A percentile compares a stretch with the other conserved stretches of the same genome.
These are phyloP conservation scores for Eurotiales sp. DNA, from an alignment of 2,329 filamentous ascomycete genomes.

Conservation along the genomic window DNA sequence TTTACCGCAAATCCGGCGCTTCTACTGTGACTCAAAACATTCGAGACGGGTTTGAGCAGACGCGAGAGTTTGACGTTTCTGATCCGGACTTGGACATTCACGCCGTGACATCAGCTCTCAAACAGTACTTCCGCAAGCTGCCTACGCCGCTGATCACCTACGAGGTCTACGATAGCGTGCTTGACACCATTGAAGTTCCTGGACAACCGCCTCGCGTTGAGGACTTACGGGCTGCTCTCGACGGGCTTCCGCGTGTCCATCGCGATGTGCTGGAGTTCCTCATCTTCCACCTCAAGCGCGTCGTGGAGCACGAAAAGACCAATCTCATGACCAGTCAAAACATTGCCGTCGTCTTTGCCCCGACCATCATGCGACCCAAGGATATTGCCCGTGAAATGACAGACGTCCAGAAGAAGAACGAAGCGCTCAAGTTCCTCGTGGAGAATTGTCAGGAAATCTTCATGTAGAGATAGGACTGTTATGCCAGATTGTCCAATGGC, in stretches of 20 bases:
- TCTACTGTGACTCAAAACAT: constrained; percentile 86
- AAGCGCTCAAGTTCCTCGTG: constrained; percentile 86
- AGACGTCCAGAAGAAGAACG: constrained; percentile 90
- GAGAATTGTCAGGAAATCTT: constrained; percentile 87
- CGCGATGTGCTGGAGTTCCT: constrained; percentile 88
- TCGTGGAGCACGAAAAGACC: constrained; percentile 75
- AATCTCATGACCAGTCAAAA: constrained; percentile 98
- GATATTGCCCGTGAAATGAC: constrained; percentile 92
- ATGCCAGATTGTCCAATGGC: not conserved
- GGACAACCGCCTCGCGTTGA: constrained; percentile 65
- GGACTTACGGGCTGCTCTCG: constrained; percentile 69
- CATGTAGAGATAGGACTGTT: constrained; percentile 27
- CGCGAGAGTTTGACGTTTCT: constrained; percentile 81
- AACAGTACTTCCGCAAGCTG: constrained; percentile 95
- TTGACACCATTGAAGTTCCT: constrained; percentile 64
- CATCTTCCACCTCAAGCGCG: constrained; percentile 85
- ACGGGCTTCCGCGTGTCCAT: constrained; percentile 76
- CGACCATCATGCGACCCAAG: constrained; percentile 90
- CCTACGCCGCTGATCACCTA: constrained; percentile 87
- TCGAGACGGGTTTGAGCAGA: constrained; percentile 85
- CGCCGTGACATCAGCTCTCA: constrained; percentile 88
- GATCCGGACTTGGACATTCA: constrained; percentile 94
- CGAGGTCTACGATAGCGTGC: constrained; percentile 82
- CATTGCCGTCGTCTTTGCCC: constrained; percentile 92
- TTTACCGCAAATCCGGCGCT: constrained; percentile 95